Conservation (phyloP, 352 stramenopile species). For the Halophytophthora polymorphica region DNA sequence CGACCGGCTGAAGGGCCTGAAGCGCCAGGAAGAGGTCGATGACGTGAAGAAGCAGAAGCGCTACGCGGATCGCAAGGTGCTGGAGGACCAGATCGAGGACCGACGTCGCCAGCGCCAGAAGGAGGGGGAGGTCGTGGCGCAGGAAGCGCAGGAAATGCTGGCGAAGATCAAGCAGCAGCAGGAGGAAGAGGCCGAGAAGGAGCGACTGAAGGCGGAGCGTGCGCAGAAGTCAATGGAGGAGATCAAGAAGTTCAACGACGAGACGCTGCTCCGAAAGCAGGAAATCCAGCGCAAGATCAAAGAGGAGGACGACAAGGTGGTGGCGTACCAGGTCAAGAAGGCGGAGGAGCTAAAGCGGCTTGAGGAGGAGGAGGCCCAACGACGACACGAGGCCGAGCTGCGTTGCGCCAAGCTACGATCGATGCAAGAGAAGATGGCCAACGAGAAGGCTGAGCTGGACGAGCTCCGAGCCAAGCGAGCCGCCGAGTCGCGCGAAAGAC, state of each 20-base stretch:
- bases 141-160: slow-evolving; percentile 90
- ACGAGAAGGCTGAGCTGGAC: slow-evolving; percentile 88
- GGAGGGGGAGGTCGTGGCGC: slow-evolving; percentile 36
- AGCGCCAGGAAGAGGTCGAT: slow-evolving; percentile 87
- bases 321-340: slow-evolving; percentile 75
- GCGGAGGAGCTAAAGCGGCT: slow-evolving; percentile 52
- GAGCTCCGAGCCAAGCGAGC: slow-evolving; percentile 90
- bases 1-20: slow-evolving; percentile 90
- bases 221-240: slow-evolving; percentile 60
- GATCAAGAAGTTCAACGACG: slow-evolving; percentile 70
- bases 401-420: slow-evolving; percentile 71
- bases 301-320: slow-evolving; percentile 65
- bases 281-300: slow-evolving; percentile 79
- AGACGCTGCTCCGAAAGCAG: slow-evolving; percentile 38
- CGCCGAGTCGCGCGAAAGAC: slow-evolving; percentile 84
- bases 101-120: slow-evolving; percentile 46
- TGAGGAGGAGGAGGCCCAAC: slow-evolving; percentile 66
- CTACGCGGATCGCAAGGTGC: slow-evolving; percentile 78
- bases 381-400: slow-evolving; percentile 68
- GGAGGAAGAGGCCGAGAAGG: slow-evolving; percentile 71
- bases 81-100: slow-evolving; percentile 85
- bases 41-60: slow-evolving; percentile 87
- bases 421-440: slow-evolving; percentile 86
- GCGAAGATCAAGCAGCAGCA: slow-evolving; percentile 77
- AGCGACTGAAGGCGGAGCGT: slow-evolving; percentile 56